phyloP scores from a whole-genome alignment of 352 stramenopile species.

The Pythium dissimile region DNA sequence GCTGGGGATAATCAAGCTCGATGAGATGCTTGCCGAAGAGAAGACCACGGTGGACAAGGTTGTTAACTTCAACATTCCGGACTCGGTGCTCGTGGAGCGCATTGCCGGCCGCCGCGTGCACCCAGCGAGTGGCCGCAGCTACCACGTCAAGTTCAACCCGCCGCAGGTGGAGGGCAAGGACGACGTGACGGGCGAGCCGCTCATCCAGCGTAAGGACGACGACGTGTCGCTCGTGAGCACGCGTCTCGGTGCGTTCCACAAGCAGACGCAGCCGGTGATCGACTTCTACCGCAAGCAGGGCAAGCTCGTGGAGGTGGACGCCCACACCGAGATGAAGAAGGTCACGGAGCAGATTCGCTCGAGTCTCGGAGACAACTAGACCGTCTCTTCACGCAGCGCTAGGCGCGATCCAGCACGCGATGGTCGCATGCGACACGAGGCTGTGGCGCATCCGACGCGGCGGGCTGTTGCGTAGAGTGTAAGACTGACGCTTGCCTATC shows the following conservation, averaged over 20 bases:
- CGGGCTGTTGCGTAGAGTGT: no score
- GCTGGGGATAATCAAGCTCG: conserved; percentile 55
- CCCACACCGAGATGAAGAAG: conserved; percentile 80
- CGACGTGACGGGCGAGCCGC: conserved; percentile 94
- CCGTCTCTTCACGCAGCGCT: neutral
- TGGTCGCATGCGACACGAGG: no score
- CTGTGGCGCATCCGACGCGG: no score
- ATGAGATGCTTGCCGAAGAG: conserved; percentile 94
- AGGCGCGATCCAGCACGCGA: neutral
- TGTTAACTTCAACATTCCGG: conserved; percentile 95
- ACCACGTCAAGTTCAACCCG: conserved; percentile 98
- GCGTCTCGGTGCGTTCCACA: conserved; percentile 94
- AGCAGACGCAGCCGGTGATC: conserved; percentile 96
- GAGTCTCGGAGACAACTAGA: conserved; percentile 71
- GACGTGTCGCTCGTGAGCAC: conserved; percentile 91
- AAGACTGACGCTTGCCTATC: no score
- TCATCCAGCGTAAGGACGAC: conserved; percentile 98
- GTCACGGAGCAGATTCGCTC: conserved; percentile 84
- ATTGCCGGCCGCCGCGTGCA: conserved; percentile 97
- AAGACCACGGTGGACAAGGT: conserved; percentile 88
- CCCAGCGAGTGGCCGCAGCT: conserved; percentile 92
- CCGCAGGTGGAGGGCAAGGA: conserved; percentile 88
- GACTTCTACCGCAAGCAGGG: conserved; percentile 85
- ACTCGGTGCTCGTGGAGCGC: conserved; percentile 94
- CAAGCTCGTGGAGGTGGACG: conserved; percentile 89